A percentile compares a stretch with the other conserved stretches of the same genome.
Conservation (phyloP, 345 rosid species). For the Sonneratia caseolaris region DNA sequence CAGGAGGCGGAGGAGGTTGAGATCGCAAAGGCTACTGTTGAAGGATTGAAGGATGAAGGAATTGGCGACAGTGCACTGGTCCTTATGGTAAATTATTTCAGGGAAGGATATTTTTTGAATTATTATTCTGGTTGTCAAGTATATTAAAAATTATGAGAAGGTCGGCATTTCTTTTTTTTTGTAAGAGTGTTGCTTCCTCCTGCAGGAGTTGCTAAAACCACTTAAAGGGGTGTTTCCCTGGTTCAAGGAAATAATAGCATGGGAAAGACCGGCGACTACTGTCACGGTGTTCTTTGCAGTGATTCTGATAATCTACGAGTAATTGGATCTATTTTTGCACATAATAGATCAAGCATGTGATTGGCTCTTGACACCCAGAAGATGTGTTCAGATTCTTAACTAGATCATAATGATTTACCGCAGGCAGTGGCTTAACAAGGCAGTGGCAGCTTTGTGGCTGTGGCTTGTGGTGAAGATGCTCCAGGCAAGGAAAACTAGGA, state of each 20-base stretch:
- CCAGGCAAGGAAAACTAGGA: constrained; percentile 29
- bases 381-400: background rate
- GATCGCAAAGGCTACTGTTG: constrained; percentile 55
- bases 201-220: constrained; percentile 71
- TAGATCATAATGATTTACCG: background rate
- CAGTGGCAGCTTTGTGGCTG: constrained; percentile 42
- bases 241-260: constrained; percentile 39
- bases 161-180: background rate
- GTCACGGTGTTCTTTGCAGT: constrained; percentile 18
- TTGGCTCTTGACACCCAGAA: background rate
- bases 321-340: constrained; percentile 14
- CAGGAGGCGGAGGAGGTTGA: constrained; percentile 50
- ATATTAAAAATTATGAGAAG: background rate
- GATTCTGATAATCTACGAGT: constrained; percentile 43
- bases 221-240: constrained; percentile 26
- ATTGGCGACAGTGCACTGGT: constrained; percentile 45
- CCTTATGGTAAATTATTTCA: constrained; percentile 38
- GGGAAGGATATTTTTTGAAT: no score
- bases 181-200: background rate
- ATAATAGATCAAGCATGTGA: background rate
- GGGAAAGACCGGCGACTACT: constrained; percentile 56
- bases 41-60: constrained; percentile 69
- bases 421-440: constrained; percentile 81
- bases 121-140: background rate
- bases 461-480: constrained; percentile 47